Evolutionary conservation across 306 rosid species (phyloP).

Genomic region (Geum urbanum): DNA sequence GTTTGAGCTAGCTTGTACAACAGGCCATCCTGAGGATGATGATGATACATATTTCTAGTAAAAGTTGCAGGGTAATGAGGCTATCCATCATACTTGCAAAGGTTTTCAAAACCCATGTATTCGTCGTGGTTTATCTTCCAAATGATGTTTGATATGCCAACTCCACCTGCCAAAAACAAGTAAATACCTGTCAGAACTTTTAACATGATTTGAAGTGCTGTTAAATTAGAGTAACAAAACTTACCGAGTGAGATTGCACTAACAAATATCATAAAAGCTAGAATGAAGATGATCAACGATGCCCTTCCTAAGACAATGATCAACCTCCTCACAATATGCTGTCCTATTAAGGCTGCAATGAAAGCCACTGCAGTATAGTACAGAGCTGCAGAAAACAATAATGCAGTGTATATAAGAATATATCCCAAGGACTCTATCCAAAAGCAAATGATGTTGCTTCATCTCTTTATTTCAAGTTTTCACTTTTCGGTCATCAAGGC

Average conservation of each 20-base stretch:
- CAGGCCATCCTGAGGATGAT: neutral
- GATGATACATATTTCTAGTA: neutral
- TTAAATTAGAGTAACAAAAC: neutral
- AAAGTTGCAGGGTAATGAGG: neutral
- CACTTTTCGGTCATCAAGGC: neutral
- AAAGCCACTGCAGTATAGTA: slow-evolving; percentile 68
- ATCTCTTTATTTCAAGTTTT: neutral
- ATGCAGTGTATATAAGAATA: slow-evolving; percentile 10
- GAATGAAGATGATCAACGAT: slow-evolving; percentile 80
- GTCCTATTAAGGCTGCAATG: slow-evolving; percentile 71
- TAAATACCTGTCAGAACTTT: neutral
- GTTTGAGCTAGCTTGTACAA: neutral
- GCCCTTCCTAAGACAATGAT: slow-evolving; percentile 73
- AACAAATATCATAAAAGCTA: slow-evolving; percentile 61
- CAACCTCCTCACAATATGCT: slow-evolving; percentile 62
- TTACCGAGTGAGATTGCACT: slow-evolving; percentile 77
- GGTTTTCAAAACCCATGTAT: slow-evolving; percentile 85
- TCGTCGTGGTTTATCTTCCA: slow-evolving; percentile 43
- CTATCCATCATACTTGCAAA: slow-evolving; percentile 57
- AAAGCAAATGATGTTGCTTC: neutral
- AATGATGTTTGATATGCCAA: slow-evolving; percentile 64
- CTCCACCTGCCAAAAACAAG: slow-evolving; percentile 57
- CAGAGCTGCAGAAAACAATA: slow-evolving; percentile 54
- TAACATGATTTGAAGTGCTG: neutral
- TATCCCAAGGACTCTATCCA: neutral